phyloP scores from a whole-genome alignment of 2,329 filamentous ascomycete genomes.

The Penicillium janthinellum region DNA sequence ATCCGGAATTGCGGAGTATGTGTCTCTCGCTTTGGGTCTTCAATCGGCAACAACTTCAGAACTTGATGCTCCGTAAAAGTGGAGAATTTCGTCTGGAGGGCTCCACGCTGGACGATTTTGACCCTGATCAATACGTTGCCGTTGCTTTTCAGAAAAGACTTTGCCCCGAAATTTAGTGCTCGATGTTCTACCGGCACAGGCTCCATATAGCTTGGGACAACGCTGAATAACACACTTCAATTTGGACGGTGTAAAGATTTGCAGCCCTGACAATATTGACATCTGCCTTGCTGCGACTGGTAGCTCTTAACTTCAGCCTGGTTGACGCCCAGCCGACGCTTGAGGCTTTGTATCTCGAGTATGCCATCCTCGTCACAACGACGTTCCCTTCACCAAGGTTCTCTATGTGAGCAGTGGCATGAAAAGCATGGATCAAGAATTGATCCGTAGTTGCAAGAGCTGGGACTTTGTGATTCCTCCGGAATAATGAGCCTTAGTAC shows the following conservation, averaged over 20 bases:
- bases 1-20: background rate
- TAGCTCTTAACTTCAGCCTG: background rate
- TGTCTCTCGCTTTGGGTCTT: background rate
- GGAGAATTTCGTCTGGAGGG: background rate
- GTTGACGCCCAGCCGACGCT: constrained; percentile 12
- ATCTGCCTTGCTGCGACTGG: background rate
- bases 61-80: background rate
- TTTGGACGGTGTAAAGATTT: background rate
- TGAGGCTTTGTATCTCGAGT: too few species aligned
- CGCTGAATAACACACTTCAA: background rate
- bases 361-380: too few species aligned
- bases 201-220: background rate
- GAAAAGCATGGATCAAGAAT: constrained; percentile 23
- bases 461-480: constrained; percentile 15
- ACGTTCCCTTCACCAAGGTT: constrained; percentile 23
- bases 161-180: background rate
- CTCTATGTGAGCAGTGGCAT: constrained; percentile 25
- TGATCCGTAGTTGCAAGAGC: constrained; percentile 19
- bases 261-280: background rate
- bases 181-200: background rate
- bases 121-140: too few species aligned
- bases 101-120: too few species aligned
- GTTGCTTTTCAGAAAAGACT: background rate
- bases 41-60: background rate
- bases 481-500: too few species aligned